Evolutionary conservation across 23 red algal species (phyloP), one percentile per base, ranked within the genome.

Genomic region (Gracilaria domingensis): DNA sequence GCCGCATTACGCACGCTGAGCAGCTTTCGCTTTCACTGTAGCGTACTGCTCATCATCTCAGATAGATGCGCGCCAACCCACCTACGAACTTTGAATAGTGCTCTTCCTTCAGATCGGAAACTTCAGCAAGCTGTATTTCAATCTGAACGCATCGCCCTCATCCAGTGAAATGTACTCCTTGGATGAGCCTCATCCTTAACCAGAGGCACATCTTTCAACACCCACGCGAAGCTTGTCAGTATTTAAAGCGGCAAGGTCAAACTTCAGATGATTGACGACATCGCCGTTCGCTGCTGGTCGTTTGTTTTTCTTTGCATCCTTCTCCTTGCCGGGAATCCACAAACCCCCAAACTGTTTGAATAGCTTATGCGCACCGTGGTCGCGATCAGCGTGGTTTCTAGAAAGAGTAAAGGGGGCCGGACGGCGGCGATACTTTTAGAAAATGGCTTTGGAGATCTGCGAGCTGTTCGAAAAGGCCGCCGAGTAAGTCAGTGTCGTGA

Each of bases 351-450:
- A 48, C 18, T 60, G 8, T 65, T 50, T 60, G 24, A 90, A 38
- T 1, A 54, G 35, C 24, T 32, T 29, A 56, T 90, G 75, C 7
- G 75, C 48, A 12, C 87, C 87, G 42, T 30, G 25, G 3, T 47
- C 25, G 18, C 49, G 57, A 25, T 55, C 80, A 2, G 55, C 28
- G 13, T 40, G 75, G 17, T 74, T 75, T 50, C 80, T 76, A 6
- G 69, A 62, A 12, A 98, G 70, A 0, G 72, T 80, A 40, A 98
- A 86, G 23, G 90, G 88, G 50, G 88, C 91, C 7, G 96, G 91
- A 29, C 86, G 72, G 37, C 86, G 61, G 49, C 86, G 86, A 24
- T 79, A 75, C 75, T 86, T 65, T 21, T 87, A 85, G 88, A 45
- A 98, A 98, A 64, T 83, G 36, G 39, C 55, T 81, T 21, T 92